phyloP scores from a whole-genome alignment of 805 yeast genomes.

The Metschnikowia henanensis region DNA sequence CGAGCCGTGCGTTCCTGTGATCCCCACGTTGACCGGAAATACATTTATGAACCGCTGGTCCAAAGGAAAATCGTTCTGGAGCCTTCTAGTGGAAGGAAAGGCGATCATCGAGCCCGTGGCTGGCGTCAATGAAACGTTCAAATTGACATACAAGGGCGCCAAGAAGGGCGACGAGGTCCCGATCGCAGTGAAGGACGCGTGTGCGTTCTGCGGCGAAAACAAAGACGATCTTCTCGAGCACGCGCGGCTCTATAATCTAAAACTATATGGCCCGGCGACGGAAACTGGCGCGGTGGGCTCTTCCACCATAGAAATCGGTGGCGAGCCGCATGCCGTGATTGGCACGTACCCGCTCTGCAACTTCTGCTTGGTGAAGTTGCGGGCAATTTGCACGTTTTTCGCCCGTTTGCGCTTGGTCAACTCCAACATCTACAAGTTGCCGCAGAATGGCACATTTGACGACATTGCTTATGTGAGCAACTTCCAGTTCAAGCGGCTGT shows the following conservation, averaged over 20 bases:
- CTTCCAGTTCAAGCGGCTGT: slow-evolving; percentile 30
- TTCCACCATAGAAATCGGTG: slow-evolving; percentile 16
- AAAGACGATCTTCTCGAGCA: slow-evolving; percentile 71
- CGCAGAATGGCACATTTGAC: slow-evolving; percentile 29
- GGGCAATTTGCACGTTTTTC: slow-evolving; percentile 82
- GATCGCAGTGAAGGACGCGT: slow-evolving; percentile 71
- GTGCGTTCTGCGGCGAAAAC: slow-evolving; percentile 82
- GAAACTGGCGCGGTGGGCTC: slow-evolving; percentile 12
- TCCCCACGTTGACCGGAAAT: slow-evolving; percentile 50
- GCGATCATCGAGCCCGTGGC: slow-evolving; percentile 85
- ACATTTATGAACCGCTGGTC: slow-evolving; percentile 40
- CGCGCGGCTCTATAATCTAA: slow-evolving; percentile 73
- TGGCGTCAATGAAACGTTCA: slow-evolving; percentile 76
- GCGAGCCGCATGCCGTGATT: slow-evolving; percentile 28
- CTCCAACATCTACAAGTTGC: slow-evolving; percentile 56
- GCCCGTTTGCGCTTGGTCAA: slow-evolving; percentile 69
- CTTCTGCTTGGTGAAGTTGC: slow-evolving; percentile 73
- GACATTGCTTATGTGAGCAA: slow-evolving; percentile 22
- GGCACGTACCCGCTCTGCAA: slow-evolving; percentile 72
- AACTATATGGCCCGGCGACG: slow-evolving; percentile 37
- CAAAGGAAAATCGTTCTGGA: slow-evolving; percentile 52
- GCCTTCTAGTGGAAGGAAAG: slow-evolving; percentile 72
- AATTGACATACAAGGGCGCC: slow-evolving; percentile 34
- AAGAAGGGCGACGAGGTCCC: slow-evolving; percentile 39
- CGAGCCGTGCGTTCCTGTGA: slow-evolving; percentile 43